Evolutionary conservation across 805 yeast species (phyloP).

Genomic region (Hermanozyma aechmeae): DNA sequence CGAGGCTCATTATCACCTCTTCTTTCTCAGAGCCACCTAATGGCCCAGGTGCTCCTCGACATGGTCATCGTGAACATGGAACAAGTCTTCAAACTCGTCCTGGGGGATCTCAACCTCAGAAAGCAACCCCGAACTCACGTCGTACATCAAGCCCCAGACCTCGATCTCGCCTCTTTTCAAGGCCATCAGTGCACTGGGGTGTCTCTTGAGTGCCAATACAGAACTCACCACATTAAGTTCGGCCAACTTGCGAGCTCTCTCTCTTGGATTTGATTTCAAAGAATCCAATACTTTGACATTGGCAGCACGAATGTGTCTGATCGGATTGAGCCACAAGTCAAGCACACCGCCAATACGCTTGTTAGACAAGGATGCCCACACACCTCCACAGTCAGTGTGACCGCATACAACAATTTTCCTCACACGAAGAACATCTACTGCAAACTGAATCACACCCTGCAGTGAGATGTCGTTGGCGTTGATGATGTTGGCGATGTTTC

Average conservation of each 20-base stretch:
- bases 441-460: conserved; percentile 77
- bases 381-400: conserved; percentile 93
- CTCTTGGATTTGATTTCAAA: conserved; percentile 38
- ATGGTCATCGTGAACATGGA: conserved; percentile 24
- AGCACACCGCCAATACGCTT: conserved; percentile 59
- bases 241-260: conserved; percentile 52
- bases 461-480: conserved; percentile 63
- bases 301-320: conserved; percentile 55
- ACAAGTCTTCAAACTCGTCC: conserved; percentile 36
- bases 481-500: conserved; percentile 79
- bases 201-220: conserved; percentile 54
- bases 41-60: conserved; percentile 9
- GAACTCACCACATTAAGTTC: conserved; percentile 73
- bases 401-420: conserved; percentile 81
- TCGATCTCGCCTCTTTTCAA: conserved; percentile 53
- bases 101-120: conserved; percentile 28
- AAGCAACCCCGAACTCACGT: conserved; percentile 68
- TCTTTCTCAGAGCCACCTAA: too few relatives aligned
- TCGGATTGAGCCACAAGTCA: conserved; percentile 64
- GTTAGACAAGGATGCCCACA: conserved; percentile 65
- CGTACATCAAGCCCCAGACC: conserved; percentile 78
- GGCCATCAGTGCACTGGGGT: conserved; percentile 63
- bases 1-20: too few relatives aligned
- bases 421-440: conserved; percentile 76
- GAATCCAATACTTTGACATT: conserved; percentile 41